phyloP scores from a whole-genome alignment of 2,329 filamentous ascomycete species.

The Zasmidium angulare region DNA sequence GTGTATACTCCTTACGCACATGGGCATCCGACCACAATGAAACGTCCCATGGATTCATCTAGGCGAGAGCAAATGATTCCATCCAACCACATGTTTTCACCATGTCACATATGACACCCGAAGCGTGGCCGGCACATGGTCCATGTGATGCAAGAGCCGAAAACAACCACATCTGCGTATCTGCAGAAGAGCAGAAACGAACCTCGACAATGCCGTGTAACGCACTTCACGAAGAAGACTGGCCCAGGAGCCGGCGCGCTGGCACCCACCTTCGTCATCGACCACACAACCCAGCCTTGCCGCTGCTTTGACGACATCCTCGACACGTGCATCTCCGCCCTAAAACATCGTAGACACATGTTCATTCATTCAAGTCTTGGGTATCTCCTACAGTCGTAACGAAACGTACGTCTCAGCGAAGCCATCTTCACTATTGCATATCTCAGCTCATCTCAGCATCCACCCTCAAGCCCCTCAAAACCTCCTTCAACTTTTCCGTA shows the following conservation, averaged over 20 bases:
- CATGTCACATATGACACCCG: no score
- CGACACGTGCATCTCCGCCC: neutral
- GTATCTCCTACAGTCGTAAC: conserved; percentile 1
- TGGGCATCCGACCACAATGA: no score
- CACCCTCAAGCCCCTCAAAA: conserved; percentile 42
- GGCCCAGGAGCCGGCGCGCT: neutral
- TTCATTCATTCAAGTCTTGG: neutral
- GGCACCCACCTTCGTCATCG: neutral
- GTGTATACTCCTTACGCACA: no score
- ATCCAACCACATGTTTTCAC: no score
- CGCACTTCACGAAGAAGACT: no score
- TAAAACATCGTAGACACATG: neutral
- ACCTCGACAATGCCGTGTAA: neutral
- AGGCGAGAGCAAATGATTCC: neutral
- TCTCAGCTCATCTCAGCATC: conserved; percentile 6
- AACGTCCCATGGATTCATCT: no score
- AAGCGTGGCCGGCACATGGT: neutral
- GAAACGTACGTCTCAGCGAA: no score
- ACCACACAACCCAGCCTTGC: neutral
- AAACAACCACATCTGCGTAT: neutral
- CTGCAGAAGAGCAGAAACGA: neutral
- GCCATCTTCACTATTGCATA: no score
- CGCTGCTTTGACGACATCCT: neutral
- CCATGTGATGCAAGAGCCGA: neutral
- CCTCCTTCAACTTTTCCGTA: conserved; percentile 54